Base-by-base conservation (phyloP, 2,329 filamentous ascomycete species). In the Aspergillus ibericus region DNA sequence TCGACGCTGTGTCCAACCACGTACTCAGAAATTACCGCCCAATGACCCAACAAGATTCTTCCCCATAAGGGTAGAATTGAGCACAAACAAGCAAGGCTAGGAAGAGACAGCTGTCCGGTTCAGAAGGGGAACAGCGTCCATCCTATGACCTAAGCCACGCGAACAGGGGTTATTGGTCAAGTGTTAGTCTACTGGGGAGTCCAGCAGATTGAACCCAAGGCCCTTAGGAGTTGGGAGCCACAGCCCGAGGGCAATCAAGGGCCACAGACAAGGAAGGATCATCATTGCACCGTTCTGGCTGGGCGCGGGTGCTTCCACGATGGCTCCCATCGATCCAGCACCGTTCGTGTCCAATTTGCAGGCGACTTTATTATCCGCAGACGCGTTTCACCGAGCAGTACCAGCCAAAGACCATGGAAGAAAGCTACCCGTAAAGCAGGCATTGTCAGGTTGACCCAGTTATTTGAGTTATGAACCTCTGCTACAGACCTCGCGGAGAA, bases 401-500 rank as follows among this genome's bases (percentile, higher is more conserved):
- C n/a, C 15, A 29, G 44, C 16, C 22, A 13, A 22, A 22, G 22
- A 20, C 54, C 50, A 38, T 49, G 52, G 20, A 38, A 35, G 29
- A 48, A 48, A 48, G 44, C 44, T 48, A 29, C 44, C 38, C 25
- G 44, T 13, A 29, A 29, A n/a, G 27, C n/a, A 29, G 18, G 44
- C 27, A 48, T 7, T 48, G 25, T n/a, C 6, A 16, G 16, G 32
- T 40, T 20, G 20, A 16, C n/a, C 51, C 42, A 29, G 44, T 36
- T 40, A 27, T 25, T 34, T 29, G 35, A 46, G 29, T 38, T 16
- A 20, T 27, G 36, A 47, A 22, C 51, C 25, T 36, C 40, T 48
- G 49, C 50, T 35, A 46, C 55, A 40, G 58, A 16, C 54, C 56
- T 51, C 25, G 29, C 60, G 58, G 60, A 51, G 42, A 58, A 58